Evolutionary conservation across 2,329 filamentous ascomycete species (phyloP).

Genomic region (Xylariaceae sp.): DNA sequence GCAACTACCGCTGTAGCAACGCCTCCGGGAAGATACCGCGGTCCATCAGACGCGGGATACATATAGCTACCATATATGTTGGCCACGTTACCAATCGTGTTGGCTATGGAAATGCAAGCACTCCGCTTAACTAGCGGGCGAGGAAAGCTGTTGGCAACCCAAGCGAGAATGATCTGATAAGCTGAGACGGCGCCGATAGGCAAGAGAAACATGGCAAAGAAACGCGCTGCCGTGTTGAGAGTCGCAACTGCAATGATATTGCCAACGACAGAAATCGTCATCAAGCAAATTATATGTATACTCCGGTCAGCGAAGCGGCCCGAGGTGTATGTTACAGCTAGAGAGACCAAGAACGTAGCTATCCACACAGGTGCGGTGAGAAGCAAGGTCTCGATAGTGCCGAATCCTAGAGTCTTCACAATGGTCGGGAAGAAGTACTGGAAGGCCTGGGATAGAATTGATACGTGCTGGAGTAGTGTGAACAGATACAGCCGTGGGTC

Average conservation of each 20-base stretch:
- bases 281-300: slow-evolving; percentile 59
- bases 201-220: slow-evolving; percentile 67
- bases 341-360: slow-evolving; percentile 57
- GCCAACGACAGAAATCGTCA: slow-evolving; percentile 57
- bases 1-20: slow-evolving; percentile 67
- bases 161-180: slow-evolving; percentile 67
- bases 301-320: slow-evolving; percentile 61
- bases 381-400: slow-evolving; percentile 58
- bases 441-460: slow-evolving; percentile 60
- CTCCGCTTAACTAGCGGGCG: slow-evolving; percentile 72
- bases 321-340: slow-evolving; percentile 61
- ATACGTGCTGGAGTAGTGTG: slow-evolving; percentile 59
- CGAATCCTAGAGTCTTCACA: slow-evolving; percentile 65
- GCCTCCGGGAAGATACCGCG: slow-evolving; percentile 58
- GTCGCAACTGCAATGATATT: slow-evolving; percentile 62
- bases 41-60: slow-evolving; percentile 50
- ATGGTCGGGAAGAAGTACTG: slow-evolving; percentile 72
- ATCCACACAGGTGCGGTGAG: slow-evolving; percentile 65
- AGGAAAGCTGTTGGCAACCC: slow-evolving; percentile 72
- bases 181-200: slow-evolving; percentile 58
- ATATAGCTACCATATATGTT: slow-evolving; percentile 56
- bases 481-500: slow-evolving; percentile 61
- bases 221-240: slow-evolving; percentile 56
- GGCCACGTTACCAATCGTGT: slow-evolving; percentile 67
- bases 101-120: slow-evolving; percentile 68